Evolutionary conservation across 345 rosid species (phyloP).

Genomic region (Boechera stricta): DNA sequence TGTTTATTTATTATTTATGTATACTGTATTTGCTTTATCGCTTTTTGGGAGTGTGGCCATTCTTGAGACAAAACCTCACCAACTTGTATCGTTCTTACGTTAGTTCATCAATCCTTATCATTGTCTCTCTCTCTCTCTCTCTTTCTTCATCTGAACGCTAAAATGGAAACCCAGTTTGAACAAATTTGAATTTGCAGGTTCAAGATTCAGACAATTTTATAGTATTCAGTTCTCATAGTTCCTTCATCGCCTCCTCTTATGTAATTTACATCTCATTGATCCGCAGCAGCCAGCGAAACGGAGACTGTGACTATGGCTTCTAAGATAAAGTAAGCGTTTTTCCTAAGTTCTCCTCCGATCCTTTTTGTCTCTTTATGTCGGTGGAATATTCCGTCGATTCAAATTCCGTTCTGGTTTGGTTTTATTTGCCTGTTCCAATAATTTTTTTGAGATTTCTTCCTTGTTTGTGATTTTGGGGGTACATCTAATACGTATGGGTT

Average conservation of each 20-base stretch:
- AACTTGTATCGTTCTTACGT: constrained; percentile 32
- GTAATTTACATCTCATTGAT: constrained; percentile 12
- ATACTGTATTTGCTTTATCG: background rate
- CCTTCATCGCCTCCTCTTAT: background rate
- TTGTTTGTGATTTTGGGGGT: background rate
- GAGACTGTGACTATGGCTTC: constrained; percentile 41
- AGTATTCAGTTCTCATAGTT: constrained; percentile 5
- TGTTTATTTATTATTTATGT: background rate
- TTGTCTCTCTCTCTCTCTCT: constrained; percentile 15
- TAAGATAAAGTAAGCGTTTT: constrained; percentile 35
- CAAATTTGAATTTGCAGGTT: constrained; percentile 10
- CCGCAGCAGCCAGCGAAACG: background rate
- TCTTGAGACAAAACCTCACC: constrained; percentile 40
- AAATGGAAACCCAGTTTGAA: background rate
- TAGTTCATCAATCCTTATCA: constrained; percentile 36
- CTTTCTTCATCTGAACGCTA: constrained; percentile 29
- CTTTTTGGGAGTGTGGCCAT: constrained; percentile 37
- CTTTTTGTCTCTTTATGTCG: background rate
- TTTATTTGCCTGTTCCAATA: too few species aligned
- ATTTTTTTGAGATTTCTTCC: too few species aligned
- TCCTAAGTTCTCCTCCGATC: constrained; percentile 1
- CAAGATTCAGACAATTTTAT: background rate
- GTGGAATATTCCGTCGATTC: constrained; percentile 18
- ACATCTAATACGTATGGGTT: constrained; percentile 29
- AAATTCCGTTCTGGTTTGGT: constrained; percentile 44